A percentile compares a stretch with the other conserved stretches of the same genome.
Evolutionary conservation across 129 eudicot genomes (phyloP).

Genomic region (Chrysanthemum seticuspe): DNA sequence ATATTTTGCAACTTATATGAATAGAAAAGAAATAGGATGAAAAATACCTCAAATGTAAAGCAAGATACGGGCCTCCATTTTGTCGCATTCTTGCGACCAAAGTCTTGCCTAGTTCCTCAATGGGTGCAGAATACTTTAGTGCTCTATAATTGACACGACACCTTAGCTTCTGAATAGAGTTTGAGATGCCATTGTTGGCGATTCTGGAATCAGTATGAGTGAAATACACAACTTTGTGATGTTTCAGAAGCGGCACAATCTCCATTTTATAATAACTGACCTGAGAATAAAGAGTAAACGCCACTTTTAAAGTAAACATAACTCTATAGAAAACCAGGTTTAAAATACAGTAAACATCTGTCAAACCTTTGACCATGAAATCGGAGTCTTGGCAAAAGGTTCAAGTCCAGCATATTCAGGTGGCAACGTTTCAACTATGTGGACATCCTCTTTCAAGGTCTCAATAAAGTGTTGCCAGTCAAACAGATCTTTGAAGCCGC

Average conservation of each 20-base stretch:
- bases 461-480: constrained; percentile 94
- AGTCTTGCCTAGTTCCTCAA: constrained; percentile 73
- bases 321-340: not conserved
- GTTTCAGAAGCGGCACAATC: constrained; percentile 89
- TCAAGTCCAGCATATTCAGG: constrained; percentile 71
- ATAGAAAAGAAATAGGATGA: not conserved
- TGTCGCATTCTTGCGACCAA: constrained; percentile 87
- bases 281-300: constrained; percentile 41
- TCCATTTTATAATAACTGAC: constrained; percentile 79
- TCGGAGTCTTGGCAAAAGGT: constrained; percentile 90
- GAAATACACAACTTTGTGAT: constrained; percentile 90
- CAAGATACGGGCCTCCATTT: constrained; percentile 80
- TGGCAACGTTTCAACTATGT: constrained; percentile 74
- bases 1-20: not conserved
- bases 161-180: constrained; percentile 81
- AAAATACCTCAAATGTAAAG: constrained; percentile 75
- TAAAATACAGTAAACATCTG: not conserved
- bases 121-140: constrained; percentile 78
- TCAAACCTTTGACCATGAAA: constrained; percentile 97
- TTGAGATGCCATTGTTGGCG: constrained; percentile 83
- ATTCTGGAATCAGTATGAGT: constrained; percentile 95
- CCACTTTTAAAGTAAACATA: constrained; percentile 1
- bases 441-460: constrained; percentile 78
- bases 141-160: constrained; percentile 91
- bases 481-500: constrained; percentile 97